Evolutionary conservation across 176 grass and related monocot species (phyloP), one percentile per base, ranked within the genome.

Genomic region (Phragmites australis): DNA sequence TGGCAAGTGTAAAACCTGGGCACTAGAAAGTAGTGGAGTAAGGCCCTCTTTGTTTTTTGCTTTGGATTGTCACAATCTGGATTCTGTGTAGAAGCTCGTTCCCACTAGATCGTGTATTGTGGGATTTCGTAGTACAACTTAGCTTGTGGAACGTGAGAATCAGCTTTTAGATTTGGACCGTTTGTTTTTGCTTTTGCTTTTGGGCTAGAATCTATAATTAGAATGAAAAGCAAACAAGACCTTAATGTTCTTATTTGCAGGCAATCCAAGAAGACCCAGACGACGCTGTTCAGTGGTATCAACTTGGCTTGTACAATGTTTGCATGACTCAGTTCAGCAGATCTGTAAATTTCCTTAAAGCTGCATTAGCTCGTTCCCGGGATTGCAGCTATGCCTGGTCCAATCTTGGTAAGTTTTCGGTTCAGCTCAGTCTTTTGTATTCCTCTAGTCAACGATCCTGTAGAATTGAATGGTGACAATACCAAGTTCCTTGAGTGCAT

Each of bases 241-340:
- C n/a, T n/a, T n/a, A n/a, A n/a, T 71, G 58, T 57, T 69, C 6
- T 71, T 87, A 57, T 83, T 40, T 84, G 39, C 86, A 99, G 96
- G 92, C 96, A 68, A 91, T 99, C 79, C 84, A 94, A 76, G 96
- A 94, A 78, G 96, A 99, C 79, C 87, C 90, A 71, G 92, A 99
- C 88, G 92, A 99, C 83, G 70, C 92, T 61, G 78, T 99, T 68
- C 96, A 99, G 40, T 99, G 96, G 96, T 92, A 99, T 95, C 96
- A 99, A 88, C 90, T 99, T 93, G 96, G 96, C 67, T 75, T 99
- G 4, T 88, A 95, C 76, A 99, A 90, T 88, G 86, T 99, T 47
- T 87, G 96, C 43, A 93, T 82, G 4, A 89, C 89, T 83, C 88
- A 83, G 73, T 98, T 94, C 74, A 93, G 83, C 49, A 74, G 81